phyloP scores from a whole-genome alignment of 73 alveolate species.

The Paramecium sexaurelia region DNA sequence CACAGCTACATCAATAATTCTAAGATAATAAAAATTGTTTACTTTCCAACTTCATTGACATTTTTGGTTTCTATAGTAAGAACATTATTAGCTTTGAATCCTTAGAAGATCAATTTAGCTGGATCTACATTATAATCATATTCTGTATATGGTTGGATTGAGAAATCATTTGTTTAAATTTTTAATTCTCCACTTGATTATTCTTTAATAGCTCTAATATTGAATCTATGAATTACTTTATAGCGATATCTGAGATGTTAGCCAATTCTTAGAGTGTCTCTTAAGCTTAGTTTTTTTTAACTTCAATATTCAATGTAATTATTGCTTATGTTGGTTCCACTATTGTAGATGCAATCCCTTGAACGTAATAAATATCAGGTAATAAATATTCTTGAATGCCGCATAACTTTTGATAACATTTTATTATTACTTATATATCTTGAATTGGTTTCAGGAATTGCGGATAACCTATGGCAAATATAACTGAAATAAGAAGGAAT shows the following conservation, averaged over 20 bases:
- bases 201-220: neutral
- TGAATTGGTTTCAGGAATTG: neutral
- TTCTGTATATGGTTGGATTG: neutral
- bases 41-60: neutral
- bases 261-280: neutral
- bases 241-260: neutral
- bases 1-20: neutral
- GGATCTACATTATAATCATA: neutral
- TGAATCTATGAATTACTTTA: neutral
- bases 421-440: neutral
- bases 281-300: neutral
- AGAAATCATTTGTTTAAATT: neutral
- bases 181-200: neutral
- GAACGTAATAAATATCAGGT: neutral
- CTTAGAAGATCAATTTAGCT: neutral
- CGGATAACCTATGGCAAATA: neutral
- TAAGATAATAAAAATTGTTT: neutral
- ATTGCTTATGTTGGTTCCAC: neutral
- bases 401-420: neutral
- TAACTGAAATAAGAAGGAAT: neutral
- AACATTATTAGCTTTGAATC: neutral
- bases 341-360: neutral
- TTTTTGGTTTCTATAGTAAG: neutral
- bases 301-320: neutral
- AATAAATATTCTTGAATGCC: neutral